phyloP scores from a whole-genome alignment of 2,329 filamentous ascomycete species.

The Cladosporium austrohemisphaericum region DNA sequence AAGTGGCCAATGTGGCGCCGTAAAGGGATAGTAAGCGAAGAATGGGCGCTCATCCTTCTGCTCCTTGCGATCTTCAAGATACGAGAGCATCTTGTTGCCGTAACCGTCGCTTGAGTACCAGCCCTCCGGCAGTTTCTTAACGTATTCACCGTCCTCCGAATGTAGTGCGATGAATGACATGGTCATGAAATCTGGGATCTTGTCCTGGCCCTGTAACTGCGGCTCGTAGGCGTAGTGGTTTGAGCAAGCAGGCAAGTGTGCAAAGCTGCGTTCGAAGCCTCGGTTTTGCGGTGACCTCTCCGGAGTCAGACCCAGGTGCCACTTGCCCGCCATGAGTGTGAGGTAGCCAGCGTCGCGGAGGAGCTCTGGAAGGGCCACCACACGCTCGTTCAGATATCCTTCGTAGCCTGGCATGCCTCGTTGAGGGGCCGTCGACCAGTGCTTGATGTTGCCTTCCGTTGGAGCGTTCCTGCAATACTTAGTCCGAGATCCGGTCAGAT shows the following conservation, averaged over 20 bases:
- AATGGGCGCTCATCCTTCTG: slow-evolving; percentile 46
- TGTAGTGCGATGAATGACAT: slow-evolving; percentile 41
- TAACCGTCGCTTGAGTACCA: slow-evolving; percentile 41
- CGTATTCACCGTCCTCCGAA: slow-evolving; percentile 38
- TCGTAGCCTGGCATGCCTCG: slow-evolving; percentile 60
- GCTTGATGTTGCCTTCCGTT: slow-evolving; percentile 41
- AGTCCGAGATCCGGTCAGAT: background rate
- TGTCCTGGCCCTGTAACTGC: slow-evolving; percentile 34
- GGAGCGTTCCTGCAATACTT: slow-evolving; percentile 40
- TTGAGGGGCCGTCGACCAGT: slow-evolving; percentile 52
- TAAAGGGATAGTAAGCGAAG: slow-evolving; percentile 60
- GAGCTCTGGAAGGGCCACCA: slow-evolving; percentile 57
- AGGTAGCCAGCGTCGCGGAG: slow-evolving; percentile 57
- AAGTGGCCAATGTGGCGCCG: slow-evolving; percentile 61
- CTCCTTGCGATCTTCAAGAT: slow-evolving; percentile 35
- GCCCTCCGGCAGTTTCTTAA: slow-evolving; percentile 36
- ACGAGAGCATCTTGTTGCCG: slow-evolving; percentile 38
- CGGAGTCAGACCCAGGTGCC: slow-evolving; percentile 58
- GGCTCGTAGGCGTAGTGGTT: slow-evolving; percentile 57
- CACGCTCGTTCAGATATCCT: slow-evolving; percentile 59
- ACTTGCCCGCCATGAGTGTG: slow-evolving; percentile 61
- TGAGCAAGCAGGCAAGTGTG: slow-evolving; percentile 58
- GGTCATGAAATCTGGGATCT: slow-evolving; percentile 40
- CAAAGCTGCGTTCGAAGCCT: slow-evolving; percentile 58
- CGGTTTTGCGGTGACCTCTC: slow-evolving; percentile 54